Conservation (phyloP, 1,284 basidiomycete genomes). For the Pascua sp. region DNA sequence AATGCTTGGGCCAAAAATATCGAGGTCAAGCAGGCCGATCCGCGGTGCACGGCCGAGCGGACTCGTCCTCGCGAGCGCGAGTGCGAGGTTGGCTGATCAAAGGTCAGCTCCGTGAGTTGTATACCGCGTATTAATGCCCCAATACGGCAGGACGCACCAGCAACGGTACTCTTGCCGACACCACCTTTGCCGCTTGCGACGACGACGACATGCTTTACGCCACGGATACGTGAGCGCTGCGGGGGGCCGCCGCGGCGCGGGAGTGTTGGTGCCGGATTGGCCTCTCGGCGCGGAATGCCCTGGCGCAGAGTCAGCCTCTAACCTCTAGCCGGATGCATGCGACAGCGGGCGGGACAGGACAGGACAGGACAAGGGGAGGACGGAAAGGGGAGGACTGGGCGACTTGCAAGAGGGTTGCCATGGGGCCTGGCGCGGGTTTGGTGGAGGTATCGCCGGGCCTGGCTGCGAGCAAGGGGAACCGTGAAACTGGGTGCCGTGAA, state of each 20-base stretch:
- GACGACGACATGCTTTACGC: slow-evolving; percentile 63
- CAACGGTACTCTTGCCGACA: slow-evolving; percentile 93
- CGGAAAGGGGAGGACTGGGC: neutral
- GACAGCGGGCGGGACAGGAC: too few species aligned
- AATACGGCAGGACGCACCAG: slow-evolving; percentile 55
- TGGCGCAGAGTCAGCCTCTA: slow-evolving; percentile 13
- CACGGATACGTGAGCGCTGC: slow-evolving; percentile 52
- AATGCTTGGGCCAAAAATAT: slow-evolving; percentile 94
- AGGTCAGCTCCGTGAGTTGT: too few species aligned
- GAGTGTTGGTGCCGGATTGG: slow-evolving; percentile 46
- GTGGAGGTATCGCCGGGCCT: neutral
- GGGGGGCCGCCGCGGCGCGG: slow-evolving; percentile 51
- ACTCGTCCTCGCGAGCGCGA: slow-evolving; percentile 48
- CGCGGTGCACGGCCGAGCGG: slow-evolving; percentile 48
- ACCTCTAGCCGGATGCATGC: neutral
- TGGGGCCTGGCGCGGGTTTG: slow-evolving; percentile 5
- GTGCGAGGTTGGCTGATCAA: slow-evolving; percentile 67
- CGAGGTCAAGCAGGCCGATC: slow-evolving; percentile 87
- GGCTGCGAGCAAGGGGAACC: too few species aligned
- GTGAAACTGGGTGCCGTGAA: too few species aligned
- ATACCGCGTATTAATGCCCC: slow-evolving; percentile 40
- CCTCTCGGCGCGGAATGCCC: slow-evolving; percentile 44
- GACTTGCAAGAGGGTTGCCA: slow-evolving; percentile 27
- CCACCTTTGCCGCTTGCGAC: slow-evolving; percentile 96
- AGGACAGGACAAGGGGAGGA: neutral